Base-by-base conservation (phyloP, 2,329 filamentous ascomycete genomes). In the Fusarium heterosporum region DNA sequence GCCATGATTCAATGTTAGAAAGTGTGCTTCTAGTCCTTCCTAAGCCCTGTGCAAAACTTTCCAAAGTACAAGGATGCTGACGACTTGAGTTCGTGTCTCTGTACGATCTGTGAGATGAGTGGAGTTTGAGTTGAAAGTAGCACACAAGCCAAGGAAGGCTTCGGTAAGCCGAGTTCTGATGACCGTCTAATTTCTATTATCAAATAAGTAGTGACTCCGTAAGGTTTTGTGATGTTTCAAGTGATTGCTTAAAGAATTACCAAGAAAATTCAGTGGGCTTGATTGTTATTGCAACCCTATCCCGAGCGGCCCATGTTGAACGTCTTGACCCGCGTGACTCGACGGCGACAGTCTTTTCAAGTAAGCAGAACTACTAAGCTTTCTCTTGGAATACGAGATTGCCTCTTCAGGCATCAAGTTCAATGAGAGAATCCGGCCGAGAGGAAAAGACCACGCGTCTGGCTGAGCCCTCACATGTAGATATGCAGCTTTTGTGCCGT, bases 401-500 rank as follows among this genome's bases (percentile, higher is more conserved):
- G 14, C 28, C n/a, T 46, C 26, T 36, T 34, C 28, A 26, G 43
- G 11, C 26, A 46, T 42, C 59, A 50, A 52, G 29, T 61, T 16
- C 28, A 19, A 16, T 46, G 34, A 64, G 32, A 34, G 38, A 30
- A 32, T 41, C 34, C 32, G 38, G 29, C 13, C n/a, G 34, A 51
- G 10, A 25, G 22, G 16, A 38, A 38, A 64, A 36, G 25, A 57
- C 46, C 58, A 38, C 60, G 60, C 60, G 45, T 58, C 46, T 49
- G 13, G 14, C 40, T 40, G 16, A 19, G 30, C 22, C 34, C 34
- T 45, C 13, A 30, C 50, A 40, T 22, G 32, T 29, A 22, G 50
- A 47, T 43, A 66, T 48, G 49, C 47, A 55, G 40, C 60, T 30
- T 61, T 61, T 51, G 28, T 42, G 50, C 50, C 43, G 41, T 52